Evolutionary conservation across 192 early-diverging fungal species (phyloP).

Genomic region (Allomyces javanicus): DNA sequence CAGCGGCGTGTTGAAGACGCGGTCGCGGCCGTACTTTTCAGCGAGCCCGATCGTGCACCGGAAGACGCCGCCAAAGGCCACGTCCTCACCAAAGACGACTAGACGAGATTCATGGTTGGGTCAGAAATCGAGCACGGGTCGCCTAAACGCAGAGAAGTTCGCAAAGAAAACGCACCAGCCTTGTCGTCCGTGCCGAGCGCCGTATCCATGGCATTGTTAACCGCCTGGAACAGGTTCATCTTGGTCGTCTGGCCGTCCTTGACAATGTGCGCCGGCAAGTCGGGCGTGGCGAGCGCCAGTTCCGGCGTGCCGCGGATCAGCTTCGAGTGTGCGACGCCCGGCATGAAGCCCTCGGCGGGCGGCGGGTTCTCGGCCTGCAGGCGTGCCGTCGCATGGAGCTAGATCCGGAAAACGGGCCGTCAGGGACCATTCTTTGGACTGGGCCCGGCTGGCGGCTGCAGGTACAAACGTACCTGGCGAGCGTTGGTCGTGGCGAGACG

Average conservation of each 20-base stretch:
- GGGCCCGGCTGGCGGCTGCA: no score
- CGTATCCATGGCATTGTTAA: slow-evolving; percentile 86
- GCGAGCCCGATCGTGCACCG: slow-evolving; percentile 77
- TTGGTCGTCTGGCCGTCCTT: slow-evolving; percentile 55
- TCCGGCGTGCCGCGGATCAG: slow-evolving; percentile 57
- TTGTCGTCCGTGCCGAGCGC: slow-evolving; percentile 72
- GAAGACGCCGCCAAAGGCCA: slow-evolving; percentile 94
- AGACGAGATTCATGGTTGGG: neutral
- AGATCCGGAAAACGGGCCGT: no score
- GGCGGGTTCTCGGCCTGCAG: slow-evolving; percentile 12
- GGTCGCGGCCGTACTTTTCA: slow-evolving; percentile 72
- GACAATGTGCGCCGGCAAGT: slow-evolving; percentile 39
- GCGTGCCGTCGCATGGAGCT: no score
- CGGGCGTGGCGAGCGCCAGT: slow-evolving; percentile 41
- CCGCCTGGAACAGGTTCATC: slow-evolving; percentile 83
- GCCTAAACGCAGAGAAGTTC: no score
- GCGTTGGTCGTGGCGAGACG: no score
- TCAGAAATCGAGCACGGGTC: neutral
- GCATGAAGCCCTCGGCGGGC: slow-evolving; percentile 61
- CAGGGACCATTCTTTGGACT: no score
- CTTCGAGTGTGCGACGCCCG: slow-evolving; percentile 61
- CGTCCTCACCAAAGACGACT: slow-evolving; percentile 95
- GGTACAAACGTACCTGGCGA: no score
- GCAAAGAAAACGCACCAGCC: slow-evolving; percentile 23
- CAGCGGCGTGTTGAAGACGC: slow-evolving; percentile 93